Percentiles rank a stretch among this genome's conserved stretches.
phyloP scores from a whole-genome alignment of 2,329 filamentous ascomycete genomes.

The Trichoderma simmonsii region DNA sequence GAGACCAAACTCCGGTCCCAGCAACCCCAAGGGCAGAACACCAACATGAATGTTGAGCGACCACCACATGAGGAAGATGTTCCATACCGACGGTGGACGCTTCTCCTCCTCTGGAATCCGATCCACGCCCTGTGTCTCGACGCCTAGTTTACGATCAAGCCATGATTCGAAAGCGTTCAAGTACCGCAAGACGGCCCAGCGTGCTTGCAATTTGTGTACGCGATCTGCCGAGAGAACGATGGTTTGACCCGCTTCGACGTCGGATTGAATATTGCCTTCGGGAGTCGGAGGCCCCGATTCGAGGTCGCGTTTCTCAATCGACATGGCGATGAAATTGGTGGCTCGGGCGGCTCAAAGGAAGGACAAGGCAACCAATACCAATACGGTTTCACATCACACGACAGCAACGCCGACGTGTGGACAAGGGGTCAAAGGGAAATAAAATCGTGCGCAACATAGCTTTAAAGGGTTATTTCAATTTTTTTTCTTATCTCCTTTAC shows the following conservation, averaged over 20 bases:
- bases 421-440: background rate
- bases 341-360: background rate
- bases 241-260: background rate
- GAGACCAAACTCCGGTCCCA: background rate
- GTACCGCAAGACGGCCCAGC: background rate
- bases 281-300: background rate
- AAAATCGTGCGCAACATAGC: background rate
- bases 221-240: background rate
- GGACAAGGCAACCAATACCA: background rate
- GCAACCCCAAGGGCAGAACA: background rate
- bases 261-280: background rate
- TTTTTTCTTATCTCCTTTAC: background rate
- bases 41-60: slow-evolving; percentile 6
- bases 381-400: background rate
- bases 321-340: background rate
- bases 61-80: slow-evolving; percentile 8
- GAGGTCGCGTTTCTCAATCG: background rate
- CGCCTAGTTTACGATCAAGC: background rate
- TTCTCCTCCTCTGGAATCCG: slow-evolving; percentile 1
- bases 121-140: background rate
- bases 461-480: background rate
- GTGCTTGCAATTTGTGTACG: background rate
- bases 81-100: background rate
- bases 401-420: background rate
- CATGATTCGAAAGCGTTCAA: background rate